Evolutionary conservation across 2,329 filamentous ascomycete species (phyloP), one percentile per base, ranked within the genome.

Genomic region (Pochonia chlamydosporia): DNA sequence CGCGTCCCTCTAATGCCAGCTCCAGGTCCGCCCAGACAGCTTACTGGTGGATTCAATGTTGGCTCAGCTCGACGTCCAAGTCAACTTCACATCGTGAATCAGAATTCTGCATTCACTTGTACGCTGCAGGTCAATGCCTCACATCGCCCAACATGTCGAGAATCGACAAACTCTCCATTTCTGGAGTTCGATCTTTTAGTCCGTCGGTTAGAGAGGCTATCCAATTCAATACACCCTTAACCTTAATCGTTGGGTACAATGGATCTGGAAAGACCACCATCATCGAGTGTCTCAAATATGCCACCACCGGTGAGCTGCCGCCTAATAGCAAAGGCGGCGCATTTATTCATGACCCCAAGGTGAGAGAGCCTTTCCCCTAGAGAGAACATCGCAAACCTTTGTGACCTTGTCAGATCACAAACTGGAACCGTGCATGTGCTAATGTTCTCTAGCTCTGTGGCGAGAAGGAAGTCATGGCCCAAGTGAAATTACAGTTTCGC

Each of bases 241-340:
- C 93, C 11, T 78, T 99, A 52, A 99, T 99, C 56, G 95, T 99
- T 49, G 93, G 93, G 49, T 89, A 90, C 68, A 99, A 99, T 71
- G 93, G 93, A 47, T 97, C 92, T 1, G 93, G 93, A 52, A 99
- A 99, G 72, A 99, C 93, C 9, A 97, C 93, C 49, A 96, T 99
- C 62, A 99, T 99, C 68, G 93, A 99, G 68, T 95, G 90, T 64
- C 85, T 99, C 61, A 96, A 96, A 64, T 99, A 96, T 82, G 91
- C 89, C 44, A 96, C 95, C 16, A 96, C 91, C 7, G 95, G 93
- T 48, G 87, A 95, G 60, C 79, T 95, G 41, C 93, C 93, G 2
- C 89, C 93, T 26, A 96, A 96, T 72, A 91, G 85, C 71, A 87
- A 84, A 56, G 86, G 87, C 24, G 91, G 90, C 26, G 91, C 92